Conservation (phyloP, 768 basidiomycete genomes). For the Pleurotus cornucopiae region DNA sequence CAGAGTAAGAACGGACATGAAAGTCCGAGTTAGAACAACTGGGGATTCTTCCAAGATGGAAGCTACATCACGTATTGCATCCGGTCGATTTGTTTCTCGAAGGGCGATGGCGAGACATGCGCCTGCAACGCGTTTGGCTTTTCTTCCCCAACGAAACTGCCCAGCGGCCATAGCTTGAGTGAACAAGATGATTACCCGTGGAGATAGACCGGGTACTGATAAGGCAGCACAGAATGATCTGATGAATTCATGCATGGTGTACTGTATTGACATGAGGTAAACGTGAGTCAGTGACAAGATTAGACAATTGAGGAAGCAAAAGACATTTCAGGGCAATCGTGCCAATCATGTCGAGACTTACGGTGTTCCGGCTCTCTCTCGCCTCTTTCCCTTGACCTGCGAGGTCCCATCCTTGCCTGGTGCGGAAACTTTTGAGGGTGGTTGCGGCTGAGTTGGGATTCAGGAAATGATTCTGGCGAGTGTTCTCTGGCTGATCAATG, state of each 20-base stretch:
- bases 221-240: slow-evolving; percentile 55
- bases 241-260: slow-evolving; percentile 62
- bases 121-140: slow-evolving; percentile 64
- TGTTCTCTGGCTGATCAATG: slow-evolving; percentile 27
- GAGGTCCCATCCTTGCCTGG: slow-evolving; percentile 53
- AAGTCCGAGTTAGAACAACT: slow-evolving; percentile 48
- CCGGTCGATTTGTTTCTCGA: slow-evolving; percentile 65
- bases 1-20: slow-evolving; percentile 45
- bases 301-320: slow-evolving; percentile 9
- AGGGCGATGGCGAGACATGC: slow-evolving; percentile 68
- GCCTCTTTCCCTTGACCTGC: slow-evolving; percentile 64
- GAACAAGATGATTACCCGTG: slow-evolving; percentile 67
- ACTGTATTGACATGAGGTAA: slow-evolving; percentile 30
- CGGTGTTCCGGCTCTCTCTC: slow-evolving; percentile 60
- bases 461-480: slow-evolving; percentile 24
- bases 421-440: slow-evolving; percentile 46
- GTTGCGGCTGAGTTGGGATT: slow-evolving; percentile 22
- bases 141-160: slow-evolving; percentile 69
- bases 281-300: slow-evolving; percentile 14
- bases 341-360: slow-evolving; percentile 26
- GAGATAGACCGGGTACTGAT: slow-evolving; percentile 53
- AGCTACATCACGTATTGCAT: slow-evolving; percentile 66
- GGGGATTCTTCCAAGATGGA: slow-evolving; percentile 55
- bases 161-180: slow-evolving; percentile 59
- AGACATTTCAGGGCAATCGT: background rate